phyloP scores from a whole-genome alignment of 805 yeast genomes.

The Candida takata region DNA sequence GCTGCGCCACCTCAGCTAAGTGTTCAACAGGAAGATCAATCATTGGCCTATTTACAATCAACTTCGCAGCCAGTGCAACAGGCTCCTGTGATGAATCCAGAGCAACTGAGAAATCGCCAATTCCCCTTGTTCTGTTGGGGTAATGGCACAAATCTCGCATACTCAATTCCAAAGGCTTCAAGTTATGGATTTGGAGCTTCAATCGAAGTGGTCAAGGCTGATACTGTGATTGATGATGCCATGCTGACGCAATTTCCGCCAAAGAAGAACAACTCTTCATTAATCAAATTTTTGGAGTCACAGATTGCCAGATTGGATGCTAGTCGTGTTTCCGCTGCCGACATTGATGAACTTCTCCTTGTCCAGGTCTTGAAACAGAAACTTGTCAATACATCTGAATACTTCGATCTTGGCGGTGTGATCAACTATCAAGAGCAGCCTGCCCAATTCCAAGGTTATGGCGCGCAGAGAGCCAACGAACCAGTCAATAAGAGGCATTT shows the following conservation, averaged over 20 bases:
- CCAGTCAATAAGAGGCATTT: conserved; percentile 21
- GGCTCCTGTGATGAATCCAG: conserved; percentile 37
- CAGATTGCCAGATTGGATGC: conserved; percentile 7
- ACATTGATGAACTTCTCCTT: conserved; percentile 69
- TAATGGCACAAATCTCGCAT: conserved; percentile 36
- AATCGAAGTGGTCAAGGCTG: conserved; percentile 32
- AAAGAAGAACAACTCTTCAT: conserved; percentile 22
- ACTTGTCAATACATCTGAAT: conserved; percentile 8
- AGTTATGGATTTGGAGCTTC: conserved; percentile 27
- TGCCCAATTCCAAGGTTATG: conserved; percentile 6
- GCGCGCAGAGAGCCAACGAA: conserved; percentile 5
- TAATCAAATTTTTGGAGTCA: conserved; percentile 23
- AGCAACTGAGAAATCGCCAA: conserved; percentile 50
- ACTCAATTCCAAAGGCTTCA: conserved; percentile 27
- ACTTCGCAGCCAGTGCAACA: neutral
- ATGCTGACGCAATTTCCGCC: conserved; percentile 29
- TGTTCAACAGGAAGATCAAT: neutral
- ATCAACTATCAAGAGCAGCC: conserved; percentile 14
- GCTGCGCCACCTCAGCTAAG: conserved; percentile 3
- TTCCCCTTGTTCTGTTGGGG: conserved; percentile 75
- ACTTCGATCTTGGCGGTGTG: conserved; percentile 18
- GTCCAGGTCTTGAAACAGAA: conserved; percentile 24
- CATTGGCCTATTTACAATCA: neutral
- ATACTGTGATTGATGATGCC: conserved; percentile 28
- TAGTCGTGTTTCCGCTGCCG: conserved; percentile 35